Conservation (phyloP, 177 flowering plant species). For the Vitis hybrid region DNA sequence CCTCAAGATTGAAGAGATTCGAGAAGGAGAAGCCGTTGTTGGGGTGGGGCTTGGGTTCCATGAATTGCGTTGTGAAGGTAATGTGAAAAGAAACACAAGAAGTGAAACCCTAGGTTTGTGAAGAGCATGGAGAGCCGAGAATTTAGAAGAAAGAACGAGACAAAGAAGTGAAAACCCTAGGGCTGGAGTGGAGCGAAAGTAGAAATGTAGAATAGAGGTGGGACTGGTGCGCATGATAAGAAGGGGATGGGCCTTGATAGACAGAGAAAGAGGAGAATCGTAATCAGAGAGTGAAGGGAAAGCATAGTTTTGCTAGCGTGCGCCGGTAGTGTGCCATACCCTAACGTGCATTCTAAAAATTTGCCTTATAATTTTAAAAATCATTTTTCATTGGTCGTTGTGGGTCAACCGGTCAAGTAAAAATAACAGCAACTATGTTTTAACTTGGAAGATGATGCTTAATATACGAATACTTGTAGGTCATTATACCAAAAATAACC, state of each 20-base stretch:
- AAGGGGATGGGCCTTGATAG: constrained; percentile 7
- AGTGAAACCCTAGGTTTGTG: constrained; percentile 7
- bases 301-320: constrained; percentile 19
- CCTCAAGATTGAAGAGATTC: constrained; percentile 91
- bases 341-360: constrained; percentile 21
- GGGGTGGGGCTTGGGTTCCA: constrained; percentile 53
- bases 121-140: constrained; percentile 16
- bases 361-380: too few species aligned
- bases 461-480: too few species aligned
- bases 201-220: not conserved
- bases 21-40: constrained; percentile 45
- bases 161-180: constrained; percentile 9
- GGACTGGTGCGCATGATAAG: constrained; percentile 10
- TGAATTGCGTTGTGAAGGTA: constrained; percentile 15
- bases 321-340: constrained; percentile 13
- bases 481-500: too few species aligned
- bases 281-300: constrained; percentile 9
- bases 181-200: not conserved
- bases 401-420: too few species aligned
- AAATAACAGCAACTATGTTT: too few species aligned
- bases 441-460: too few species aligned
- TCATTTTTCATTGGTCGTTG: too few species aligned
- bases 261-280: constrained; percentile 7
- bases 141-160: not conserved
- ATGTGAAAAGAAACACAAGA: constrained; percentile 10